Base-by-base conservation (phyloP, 768 basidiomycete genomes). In the Collybia sp. region DNA sequence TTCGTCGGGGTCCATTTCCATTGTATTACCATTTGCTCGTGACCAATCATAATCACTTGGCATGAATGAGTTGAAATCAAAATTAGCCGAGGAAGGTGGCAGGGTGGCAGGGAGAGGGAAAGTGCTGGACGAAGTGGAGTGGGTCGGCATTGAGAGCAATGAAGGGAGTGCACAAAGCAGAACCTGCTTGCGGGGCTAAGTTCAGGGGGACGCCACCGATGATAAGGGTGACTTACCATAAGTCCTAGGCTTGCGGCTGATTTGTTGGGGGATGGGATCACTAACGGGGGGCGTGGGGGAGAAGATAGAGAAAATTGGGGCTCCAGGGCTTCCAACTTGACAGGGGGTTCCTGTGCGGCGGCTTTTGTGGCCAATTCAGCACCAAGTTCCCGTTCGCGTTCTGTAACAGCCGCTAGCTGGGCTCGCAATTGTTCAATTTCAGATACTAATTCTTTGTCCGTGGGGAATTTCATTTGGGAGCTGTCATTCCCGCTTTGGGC, bases 101-200 rank as follows among this genome's bases (percentile, higher is more conserved):
- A 71, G 63, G 13, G 78, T 66, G 20, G 72, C 64, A 18, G 83
- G 76, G 47, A 80, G 63, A 18, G 78, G 73, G 59, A 84, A 80
- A 51, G 72, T 71, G 39, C 77, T 72, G 41, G 80, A 79, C 11
- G 80, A 54, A 18, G 76, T 55, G 16, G 73, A 68, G 50, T 82
- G 79, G 50, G 79, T 66, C 42, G 83, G 76, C 67, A 86, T 70
- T 16, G 86, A 82, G 44, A 89, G 74, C 37, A 90, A 73, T 16
- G 82, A 78, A 12, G 88, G 88, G 19, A 90, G 74, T 2, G 85
- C 85, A 55, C 85, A 89, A 37, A 89, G 73, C 39, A 90, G 75
- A 55, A 86, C 85, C 80, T 88, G 71, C 66, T 68, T 70, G 33
- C 45, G 11, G 17, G 36, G 44, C 19, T 62, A 30, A 60, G 51